Evolutionary conservation across 2,329 filamentous ascomycete genomes (phyloP).

Genomic region (Calycina marina): DNA sequence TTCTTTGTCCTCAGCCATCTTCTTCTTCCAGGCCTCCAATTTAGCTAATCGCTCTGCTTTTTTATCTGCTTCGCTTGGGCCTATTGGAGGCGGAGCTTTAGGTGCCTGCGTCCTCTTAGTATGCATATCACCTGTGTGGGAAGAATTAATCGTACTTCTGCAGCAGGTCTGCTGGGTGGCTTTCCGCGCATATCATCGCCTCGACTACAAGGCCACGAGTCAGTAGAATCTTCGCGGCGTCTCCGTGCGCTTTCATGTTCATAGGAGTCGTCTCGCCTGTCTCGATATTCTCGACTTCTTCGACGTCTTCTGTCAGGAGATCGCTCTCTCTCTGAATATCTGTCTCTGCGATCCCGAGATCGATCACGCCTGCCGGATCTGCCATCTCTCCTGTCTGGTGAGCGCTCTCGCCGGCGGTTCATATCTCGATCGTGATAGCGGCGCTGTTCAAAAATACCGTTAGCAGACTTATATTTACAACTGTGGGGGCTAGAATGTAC

Average conservation of each 20-base stretch:
- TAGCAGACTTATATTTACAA: conserved; percentile 22
- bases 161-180: conserved; percentile 31
- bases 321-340: conserved; percentile 41
- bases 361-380: conserved; percentile 46
- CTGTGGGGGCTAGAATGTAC: conserved; percentile 30
- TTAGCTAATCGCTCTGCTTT: conserved; percentile 71
- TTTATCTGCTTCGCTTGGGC: conserved; percentile 55
- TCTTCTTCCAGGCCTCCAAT: conserved; percentile 84
- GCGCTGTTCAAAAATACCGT: conserved; percentile 32
- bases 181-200: conserved; percentile 49
- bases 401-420: conserved; percentile 55
- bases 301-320: conserved; percentile 41
- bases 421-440: conserved; percentile 44
- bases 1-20: conserved; percentile 60
- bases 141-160: conserved; percentile 35
- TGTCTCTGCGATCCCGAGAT: conserved; percentile 45
- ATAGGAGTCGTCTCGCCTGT: conserved; percentile 59
- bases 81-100: conserved; percentile 35
- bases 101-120: conserved; percentile 30
- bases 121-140: neutral
- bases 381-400: conserved; percentile 52
- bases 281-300: conserved; percentile 52
- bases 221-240: conserved; percentile 56
- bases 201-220: conserved; percentile 51
- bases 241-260: conserved; percentile 51